Evolutionary conservation across 2,329 filamentous ascomycete species (phyloP).

Genomic region (Penicillium olsonii): DNA sequence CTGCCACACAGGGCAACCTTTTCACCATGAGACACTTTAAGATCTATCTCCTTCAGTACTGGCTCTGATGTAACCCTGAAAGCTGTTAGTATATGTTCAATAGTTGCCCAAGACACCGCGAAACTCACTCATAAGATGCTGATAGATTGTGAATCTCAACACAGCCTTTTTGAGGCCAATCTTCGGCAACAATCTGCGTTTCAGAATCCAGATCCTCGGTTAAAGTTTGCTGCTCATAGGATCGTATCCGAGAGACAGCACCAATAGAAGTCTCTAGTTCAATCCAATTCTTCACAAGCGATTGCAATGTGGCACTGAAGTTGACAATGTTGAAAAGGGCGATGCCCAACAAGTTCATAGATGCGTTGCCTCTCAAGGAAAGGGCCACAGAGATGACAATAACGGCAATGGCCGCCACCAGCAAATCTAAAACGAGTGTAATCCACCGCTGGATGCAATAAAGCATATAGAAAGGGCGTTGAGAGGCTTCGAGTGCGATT

Average conservation of each 20-base stretch:
- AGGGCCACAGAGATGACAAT: slow-evolving; percentile 23
- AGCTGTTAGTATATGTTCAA: background rate
- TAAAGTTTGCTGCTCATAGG: slow-evolving; percentile 44
- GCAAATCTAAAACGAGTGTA: slow-evolving; percentile 16
- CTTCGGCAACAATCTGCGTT: slow-evolving; percentile 28
- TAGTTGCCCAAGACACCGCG: background rate
- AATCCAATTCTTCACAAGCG: slow-evolving; percentile 20
- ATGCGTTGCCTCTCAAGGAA: slow-evolving; percentile 15
- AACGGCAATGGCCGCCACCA: slow-evolving; percentile 26
- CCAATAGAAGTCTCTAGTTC: slow-evolving; percentile 24
- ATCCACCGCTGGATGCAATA: slow-evolving; percentile 12
- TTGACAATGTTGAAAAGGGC: slow-evolving; percentile 26
- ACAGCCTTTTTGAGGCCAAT: slow-evolving; percentile 40
- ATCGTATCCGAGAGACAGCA: slow-evolving; percentile 42
- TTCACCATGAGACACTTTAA: slow-evolving; percentile 27
- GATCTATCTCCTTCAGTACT: slow-evolving; percentile 23
- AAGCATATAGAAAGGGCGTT: slow-evolving; percentile 9
- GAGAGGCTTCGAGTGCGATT: slow-evolving; percentile 6
- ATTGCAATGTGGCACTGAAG: slow-evolving; percentile 22
- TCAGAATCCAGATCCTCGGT: slow-evolving; percentile 44
- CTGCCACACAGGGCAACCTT: slow-evolving; percentile 34
- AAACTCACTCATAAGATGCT: slow-evolving; percentile 39
- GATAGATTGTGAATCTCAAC: slow-evolving; percentile 40
- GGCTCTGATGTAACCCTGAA: slow-evolving; percentile 7
- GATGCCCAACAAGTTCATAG: slow-evolving; percentile 17